Conservation (phyloP, 2,329 filamentous ascomycete genomes). For the Exophiala lecanii-corni region DNA sequence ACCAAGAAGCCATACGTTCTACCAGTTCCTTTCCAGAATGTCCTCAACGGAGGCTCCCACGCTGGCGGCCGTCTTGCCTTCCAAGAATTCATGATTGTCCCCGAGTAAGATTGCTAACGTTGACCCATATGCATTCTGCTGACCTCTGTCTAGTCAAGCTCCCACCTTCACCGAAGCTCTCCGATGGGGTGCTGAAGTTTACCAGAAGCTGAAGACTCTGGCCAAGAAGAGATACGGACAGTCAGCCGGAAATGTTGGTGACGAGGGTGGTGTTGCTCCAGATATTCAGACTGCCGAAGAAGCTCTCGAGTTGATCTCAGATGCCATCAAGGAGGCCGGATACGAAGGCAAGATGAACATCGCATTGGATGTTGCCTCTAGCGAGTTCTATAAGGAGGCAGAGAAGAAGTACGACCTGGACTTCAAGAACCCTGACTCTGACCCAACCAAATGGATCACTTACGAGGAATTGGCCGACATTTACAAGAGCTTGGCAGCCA, state of each 20-base stretch:
- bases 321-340: conserved; percentile 88
- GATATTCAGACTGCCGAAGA: conserved; percentile 97
- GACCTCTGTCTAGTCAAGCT: conserved; percentile 56
- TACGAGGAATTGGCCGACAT: conserved; percentile 94
- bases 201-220: conserved; percentile 93
- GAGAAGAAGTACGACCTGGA: conserved; percentile 99
- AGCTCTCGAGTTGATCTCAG: conserved; percentile 92
- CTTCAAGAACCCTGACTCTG: conserved; percentile 99
- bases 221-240: conserved; percentile 99
- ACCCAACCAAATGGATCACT: conserved; percentile 94
- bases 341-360: conserved; percentile 97
- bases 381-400: conserved; percentile 97
- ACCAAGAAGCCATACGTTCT: conserved; percentile 91
- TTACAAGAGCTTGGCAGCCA: conserved; percentile 81
- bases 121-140: conserved; percentile 9
- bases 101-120: conserved; percentile 52
- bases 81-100: conserved; percentile 96
- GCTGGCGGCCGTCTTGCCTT: conserved; percentile 92
- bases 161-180: conserved; percentile 92
- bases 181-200: conserved; percentile 94
- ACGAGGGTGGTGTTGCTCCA: conserved; percentile 98
- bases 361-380: conserved; percentile 98
- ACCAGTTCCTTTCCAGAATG: conserved; percentile 89
- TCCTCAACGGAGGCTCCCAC: conserved; percentile 91
- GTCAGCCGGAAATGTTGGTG: conserved; percentile 96